These are phyloP conservation scores for Carex cristatella DNA, from an alignment of 176 grass and related monocot genomes.

Conservation along the genomic window DNA sequence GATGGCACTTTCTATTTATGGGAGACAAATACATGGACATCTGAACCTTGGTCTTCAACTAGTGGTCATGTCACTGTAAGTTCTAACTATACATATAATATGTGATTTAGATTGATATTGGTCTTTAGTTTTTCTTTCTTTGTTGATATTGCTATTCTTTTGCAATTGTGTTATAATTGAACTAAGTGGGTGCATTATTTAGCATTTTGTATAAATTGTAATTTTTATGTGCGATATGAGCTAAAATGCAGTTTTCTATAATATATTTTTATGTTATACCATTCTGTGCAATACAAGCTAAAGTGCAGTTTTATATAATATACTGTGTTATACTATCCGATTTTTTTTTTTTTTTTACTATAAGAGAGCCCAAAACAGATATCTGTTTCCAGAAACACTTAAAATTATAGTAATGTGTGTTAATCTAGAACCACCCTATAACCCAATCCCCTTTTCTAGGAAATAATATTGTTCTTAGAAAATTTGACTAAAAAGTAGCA, in stretches of 20 bases:
- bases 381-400: neutral
- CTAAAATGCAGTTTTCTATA: neutral
- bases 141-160: neutral
- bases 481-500: neutral
- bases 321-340: neutral
- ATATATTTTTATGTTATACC: neutral
- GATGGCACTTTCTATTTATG: conserved; percentile 96
- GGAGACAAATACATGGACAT: conserved; percentile 95
- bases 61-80: conserved; percentile 83
- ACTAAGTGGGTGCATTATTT: neutral
- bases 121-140: neutral
- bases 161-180: neutral
- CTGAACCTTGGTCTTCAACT: conserved; percentile 95
- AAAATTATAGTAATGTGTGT: neutral
- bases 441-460: neutral
- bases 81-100: conserved; percentile 9
- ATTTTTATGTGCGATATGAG: neutral
- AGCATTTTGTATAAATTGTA: neutral
- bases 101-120: neutral
- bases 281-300: neutral
- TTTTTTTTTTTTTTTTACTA: neutral
- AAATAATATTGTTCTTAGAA: neutral
- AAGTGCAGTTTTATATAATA: neutral
- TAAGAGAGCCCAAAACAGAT: neutral
- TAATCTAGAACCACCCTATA: neutral